Evolutionary conservation across 2,329 filamentous ascomycete species (phyloP).

Genomic region (Cryphonectria japonica): DNA sequence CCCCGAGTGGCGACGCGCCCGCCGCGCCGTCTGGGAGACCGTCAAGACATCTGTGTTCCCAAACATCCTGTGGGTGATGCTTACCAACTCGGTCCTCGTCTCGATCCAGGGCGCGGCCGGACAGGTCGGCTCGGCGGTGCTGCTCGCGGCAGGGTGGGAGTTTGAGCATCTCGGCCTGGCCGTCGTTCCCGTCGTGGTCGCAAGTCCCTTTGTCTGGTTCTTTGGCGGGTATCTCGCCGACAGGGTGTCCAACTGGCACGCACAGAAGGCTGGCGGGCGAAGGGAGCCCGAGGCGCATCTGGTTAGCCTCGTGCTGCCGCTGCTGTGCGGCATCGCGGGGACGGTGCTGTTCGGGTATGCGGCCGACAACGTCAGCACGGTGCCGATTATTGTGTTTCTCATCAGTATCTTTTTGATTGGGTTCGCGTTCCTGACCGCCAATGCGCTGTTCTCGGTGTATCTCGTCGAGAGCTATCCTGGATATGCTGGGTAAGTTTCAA

Average conservation of each 20-base stretch:
- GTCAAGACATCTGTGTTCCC: constrained; percentile 37
- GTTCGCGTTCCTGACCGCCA: constrained; percentile 32
- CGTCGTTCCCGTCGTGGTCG: constrained; percentile 32
- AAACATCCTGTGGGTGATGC: constrained; percentile 37
- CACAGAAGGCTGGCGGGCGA: constrained; percentile 31
- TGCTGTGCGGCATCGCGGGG: constrained; percentile 32
- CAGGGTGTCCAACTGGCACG: constrained; percentile 33
- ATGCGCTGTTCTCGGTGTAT: constrained; percentile 34
- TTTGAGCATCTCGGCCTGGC: constrained; percentile 36
- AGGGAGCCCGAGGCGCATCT: constrained; percentile 37
- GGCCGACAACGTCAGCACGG: constrained; percentile 29
- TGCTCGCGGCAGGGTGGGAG: constrained; percentile 36
- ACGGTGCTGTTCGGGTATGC: constrained; percentile 35
- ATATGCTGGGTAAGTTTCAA: constrained; percentile 27
- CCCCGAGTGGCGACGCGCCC: constrained; percentile 33
- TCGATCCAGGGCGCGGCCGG: constrained; percentile 33
- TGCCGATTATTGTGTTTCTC: constrained; percentile 32
- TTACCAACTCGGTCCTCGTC: constrained; percentile 36
- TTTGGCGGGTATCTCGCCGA: constrained; percentile 42
- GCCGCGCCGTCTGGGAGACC: constrained; percentile 28
- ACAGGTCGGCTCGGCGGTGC: constrained; percentile 33
- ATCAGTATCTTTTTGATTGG: constrained; percentile 33
- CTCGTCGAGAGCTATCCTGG: constrained; percentile 34
- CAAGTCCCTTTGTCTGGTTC: constrained; percentile 32
- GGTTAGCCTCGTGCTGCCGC: constrained; percentile 34